Evolutionary conservation across 148 eudicot genomes (phyloP), one percentile per base, ranked within the genome.

Genomic region (Amaranthus cruentus): DNA sequence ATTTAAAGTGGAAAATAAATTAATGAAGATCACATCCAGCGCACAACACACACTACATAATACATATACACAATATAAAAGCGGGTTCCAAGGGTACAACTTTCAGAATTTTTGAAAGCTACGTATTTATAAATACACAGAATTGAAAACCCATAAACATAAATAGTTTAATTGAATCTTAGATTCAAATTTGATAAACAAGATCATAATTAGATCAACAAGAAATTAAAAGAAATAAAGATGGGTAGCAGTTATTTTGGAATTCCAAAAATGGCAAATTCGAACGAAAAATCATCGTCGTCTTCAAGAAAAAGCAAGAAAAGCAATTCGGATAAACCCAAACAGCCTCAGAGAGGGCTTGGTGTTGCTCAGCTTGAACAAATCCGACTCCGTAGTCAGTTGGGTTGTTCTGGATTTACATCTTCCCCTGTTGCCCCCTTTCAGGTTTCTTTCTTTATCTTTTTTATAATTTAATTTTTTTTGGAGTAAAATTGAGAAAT

Each of bases 291-390:
- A 79, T 83, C 87, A 4, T 76, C 76, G 3, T 69, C 83, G n/a
- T 79, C 85, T 28, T 87, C 94, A 44, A 87, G 88, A 13, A 89
- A 81, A 77, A 86, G 84, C 11, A 87, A 81, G 73, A 93, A 85
- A 66, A 73, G 69, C 42, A 66, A 76, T 42, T 42, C 76, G 0
- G 90, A 87, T 6, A 89, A 91, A 86, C 91, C 91, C 6, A 91
- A 82, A 60, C 93, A 91, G 43, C 97, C 97, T 11, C 97, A 91
- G 69, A 84, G 97, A 81, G 97, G 97, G 1, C 88, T 91, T 63
- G 93, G 97, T 48, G 93, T 91, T 82, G 97, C 97, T 65, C 97
- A 89, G 69, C 77, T 91, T 68, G 97, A 91, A 76, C 89, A 89
- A 81, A 85, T 91, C 74, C 83, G 97, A 70, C 72, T 91, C 53